Evolutionary conservation across 805 yeast genomes (phyloP).

Genomic region (Lipomyces chichibuensis): DNA sequence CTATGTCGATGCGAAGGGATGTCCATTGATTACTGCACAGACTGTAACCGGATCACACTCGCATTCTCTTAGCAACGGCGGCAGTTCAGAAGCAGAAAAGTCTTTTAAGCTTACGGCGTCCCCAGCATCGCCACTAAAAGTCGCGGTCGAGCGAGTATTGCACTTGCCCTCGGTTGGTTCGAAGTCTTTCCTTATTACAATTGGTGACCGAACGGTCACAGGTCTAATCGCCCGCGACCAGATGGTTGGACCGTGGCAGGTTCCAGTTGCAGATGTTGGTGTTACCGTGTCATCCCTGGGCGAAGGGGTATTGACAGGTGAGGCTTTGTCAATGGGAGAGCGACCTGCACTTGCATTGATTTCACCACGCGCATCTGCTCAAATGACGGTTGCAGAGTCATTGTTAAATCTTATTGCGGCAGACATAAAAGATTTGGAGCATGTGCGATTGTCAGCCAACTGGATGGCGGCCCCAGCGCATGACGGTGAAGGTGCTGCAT

Average conservation of each 20-base stretch:
- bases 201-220: slow-evolving; percentile 97
- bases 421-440: slow-evolving; percentile 72
- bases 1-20: slow-evolving; percentile 32
- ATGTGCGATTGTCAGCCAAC: slow-evolving; percentile 88
- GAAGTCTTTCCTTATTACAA: slow-evolving; percentile 91
- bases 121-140: slow-evolving; percentile 32
- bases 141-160: slow-evolving; percentile 79
- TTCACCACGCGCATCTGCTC: slow-evolving; percentile 87
- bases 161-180: slow-evolving; percentile 94
- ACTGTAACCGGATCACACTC: neutral
- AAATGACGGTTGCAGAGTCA: slow-evolving; percentile 94
- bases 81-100: slow-evolving; percentile 13
- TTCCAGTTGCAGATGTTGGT: slow-evolving; percentile 97
- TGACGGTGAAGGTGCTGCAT: slow-evolving; percentile 90
- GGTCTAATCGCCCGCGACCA: slow-evolving; percentile 97
- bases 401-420: slow-evolving; percentile 87
- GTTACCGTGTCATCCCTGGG: slow-evolving; percentile 92
- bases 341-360: slow-evolving; percentile 88
- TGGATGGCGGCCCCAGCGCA: slow-evolving; percentile 99
- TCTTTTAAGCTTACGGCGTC: slow-evolving; percentile 10
- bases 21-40: neutral
- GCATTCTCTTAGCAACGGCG: slow-evolving; percentile 9
- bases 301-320: slow-evolving; percentile 81
- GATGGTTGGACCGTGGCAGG: slow-evolving; percentile 99
- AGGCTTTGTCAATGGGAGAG: slow-evolving; percentile 97